Evolutionary conservation across 192 early-diverging fungal genomes (phyloP).

Genomic region (Mortierella claussenii): DNA sequence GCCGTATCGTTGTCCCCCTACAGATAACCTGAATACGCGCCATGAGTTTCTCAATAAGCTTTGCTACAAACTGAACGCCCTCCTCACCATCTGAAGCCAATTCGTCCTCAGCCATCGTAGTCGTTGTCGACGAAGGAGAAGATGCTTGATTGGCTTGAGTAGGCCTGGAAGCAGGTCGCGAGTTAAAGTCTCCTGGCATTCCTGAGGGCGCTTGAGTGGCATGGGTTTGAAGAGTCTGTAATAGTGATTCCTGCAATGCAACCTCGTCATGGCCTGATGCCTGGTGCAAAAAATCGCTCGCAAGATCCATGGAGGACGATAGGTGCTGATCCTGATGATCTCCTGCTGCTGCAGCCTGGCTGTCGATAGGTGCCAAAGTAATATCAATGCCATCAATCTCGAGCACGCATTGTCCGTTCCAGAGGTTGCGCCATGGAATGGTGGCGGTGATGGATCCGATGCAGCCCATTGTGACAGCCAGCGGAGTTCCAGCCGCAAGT

Average conservation of each 20-base stretch:
- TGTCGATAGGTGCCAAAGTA: constrained; percentile 56
- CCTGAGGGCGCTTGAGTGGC: constrained; percentile 33
- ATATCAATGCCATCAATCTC: constrained; percentile 76
- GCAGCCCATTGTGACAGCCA: constrained; percentile 73
- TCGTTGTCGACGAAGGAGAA: constrained; percentile 6
- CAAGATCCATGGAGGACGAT: constrained; percentile 87
- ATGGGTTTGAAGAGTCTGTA: constrained; percentile 60
- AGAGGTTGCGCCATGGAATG: constrained; percentile 88
- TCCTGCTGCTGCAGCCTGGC: constrained; percentile 4
- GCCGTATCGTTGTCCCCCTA: constrained; percentile 59
- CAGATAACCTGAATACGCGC: constrained; percentile 81
- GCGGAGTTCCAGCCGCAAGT: constrained; percentile 70
- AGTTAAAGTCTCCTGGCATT: constrained; percentile 46
- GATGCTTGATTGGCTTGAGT: constrained; percentile 4
- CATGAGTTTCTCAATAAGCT: constrained; percentile 86
- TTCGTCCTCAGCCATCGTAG: neutral
- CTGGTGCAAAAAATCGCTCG: constrained; percentile 85
- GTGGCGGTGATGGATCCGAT: constrained; percentile 76
- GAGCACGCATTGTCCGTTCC: constrained; percentile 80
- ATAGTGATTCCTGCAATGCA: constrained; percentile 62
- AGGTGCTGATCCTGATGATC: constrained; percentile 65
- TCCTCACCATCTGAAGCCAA: constrained; percentile 58
- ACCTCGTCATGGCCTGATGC: constrained; percentile 72
- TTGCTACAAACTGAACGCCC: constrained; percentile 81
- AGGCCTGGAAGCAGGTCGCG: constrained; percentile 7